Evolutionary conservation across 176 grass and related monocot species (phyloP), one percentile per base, ranked within the genome.

Genomic region (Melocanna baccifera): DNA sequence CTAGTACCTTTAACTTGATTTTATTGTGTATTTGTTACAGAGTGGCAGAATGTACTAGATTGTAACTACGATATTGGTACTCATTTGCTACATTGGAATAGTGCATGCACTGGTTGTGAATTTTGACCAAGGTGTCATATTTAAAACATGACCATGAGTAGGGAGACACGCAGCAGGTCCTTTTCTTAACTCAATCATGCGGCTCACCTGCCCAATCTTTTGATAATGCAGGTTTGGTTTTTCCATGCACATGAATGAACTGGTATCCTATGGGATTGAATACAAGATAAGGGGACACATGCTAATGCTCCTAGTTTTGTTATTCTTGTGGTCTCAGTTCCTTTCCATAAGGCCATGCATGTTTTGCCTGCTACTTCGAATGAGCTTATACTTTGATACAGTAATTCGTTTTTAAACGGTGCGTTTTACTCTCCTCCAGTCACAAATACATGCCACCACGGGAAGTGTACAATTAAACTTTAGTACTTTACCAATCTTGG

Each of bases 271-370:
- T n/a, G 69, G 80, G 84, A 84, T 92, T 84, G 79, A 86, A 83
- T 86, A 89, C 87, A 56, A 86, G 86, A 86, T 79, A 88, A 85
- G 86, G 66, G 86, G 73, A 61, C 83, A 85, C 69, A 87, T 91
- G 89, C 34, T 75, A 70, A 84, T 91, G 89, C 81, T 68, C 62
- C 66, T 51, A 57, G 74, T 36, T 68, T 66, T 88, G 77, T 82
- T 88, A 73, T 83, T 85, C 43, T 10, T 81, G 64, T 76, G 76
- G 65, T 25, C 64, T 85, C 56, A 15, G 28, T 63, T 67, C 77
- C 68, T 88, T 73, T 69, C 45, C 41, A 14, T 61, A 64, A 76
- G 50, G 65, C 30, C 72, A 82, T 71, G 86, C 82, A 69, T 87
- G 74, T 53, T 74, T 84, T 79, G 85, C 69, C n/a, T n/a, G n/a